Evolutionary conservation across 2,329 filamentous ascomycete species (phyloP).

Genomic region (Amauroascus verrucosus): DNA sequence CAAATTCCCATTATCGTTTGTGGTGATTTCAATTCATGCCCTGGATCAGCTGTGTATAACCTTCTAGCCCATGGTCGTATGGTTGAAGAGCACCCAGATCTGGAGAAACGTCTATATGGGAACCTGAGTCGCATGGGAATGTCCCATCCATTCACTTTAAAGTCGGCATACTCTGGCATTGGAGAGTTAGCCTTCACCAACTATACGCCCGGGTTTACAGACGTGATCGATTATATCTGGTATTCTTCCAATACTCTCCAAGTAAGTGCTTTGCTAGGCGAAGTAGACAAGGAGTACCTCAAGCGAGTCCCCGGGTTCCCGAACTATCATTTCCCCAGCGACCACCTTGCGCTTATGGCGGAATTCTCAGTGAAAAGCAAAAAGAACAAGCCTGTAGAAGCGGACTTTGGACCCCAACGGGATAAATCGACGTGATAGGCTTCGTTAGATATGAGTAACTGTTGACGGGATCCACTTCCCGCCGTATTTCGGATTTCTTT

Average conservation of each 20-base stretch:
- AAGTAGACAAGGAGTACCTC: slow-evolving; percentile 76
- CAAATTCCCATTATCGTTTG: slow-evolving; percentile 87
- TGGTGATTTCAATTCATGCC: slow-evolving; percentile 89
- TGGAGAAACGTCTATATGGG: slow-evolving; percentile 74
- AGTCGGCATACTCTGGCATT: slow-evolving; percentile 77
- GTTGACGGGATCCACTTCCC: slow-evolving; percentile 26
- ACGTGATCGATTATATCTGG: slow-evolving; percentile 95
- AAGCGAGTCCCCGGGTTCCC: slow-evolving; percentile 83
- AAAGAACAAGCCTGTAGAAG: slow-evolving; percentile 63
- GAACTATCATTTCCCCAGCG: slow-evolving; percentile 87
- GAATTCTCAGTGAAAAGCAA: slow-evolving; percentile 82
- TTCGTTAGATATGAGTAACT: slow-evolving; percentile 27
- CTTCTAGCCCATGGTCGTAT: slow-evolving; percentile 73
- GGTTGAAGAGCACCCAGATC: slow-evolving; percentile 65
- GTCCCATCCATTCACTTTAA: slow-evolving; percentile 85
- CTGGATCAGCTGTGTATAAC: slow-evolving; percentile 82
- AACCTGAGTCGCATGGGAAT: slow-evolving; percentile 89
- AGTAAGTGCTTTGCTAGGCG: slow-evolving; percentile 71
- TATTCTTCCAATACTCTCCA: slow-evolving; percentile 86
- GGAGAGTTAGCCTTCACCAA: slow-evolving; percentile 90
- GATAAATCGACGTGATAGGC: slow-evolving; percentile 19
- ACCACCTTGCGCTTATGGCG: slow-evolving; percentile 80
- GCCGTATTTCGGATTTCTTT: slow-evolving; percentile 34
- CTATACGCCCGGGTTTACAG: slow-evolving; percentile 86
- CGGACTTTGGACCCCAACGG: slow-evolving; percentile 49